Evolutionary conservation across 495 filamentous ascomycete species (phyloP).

Genomic region (Pyronema domesticum): DNA sequence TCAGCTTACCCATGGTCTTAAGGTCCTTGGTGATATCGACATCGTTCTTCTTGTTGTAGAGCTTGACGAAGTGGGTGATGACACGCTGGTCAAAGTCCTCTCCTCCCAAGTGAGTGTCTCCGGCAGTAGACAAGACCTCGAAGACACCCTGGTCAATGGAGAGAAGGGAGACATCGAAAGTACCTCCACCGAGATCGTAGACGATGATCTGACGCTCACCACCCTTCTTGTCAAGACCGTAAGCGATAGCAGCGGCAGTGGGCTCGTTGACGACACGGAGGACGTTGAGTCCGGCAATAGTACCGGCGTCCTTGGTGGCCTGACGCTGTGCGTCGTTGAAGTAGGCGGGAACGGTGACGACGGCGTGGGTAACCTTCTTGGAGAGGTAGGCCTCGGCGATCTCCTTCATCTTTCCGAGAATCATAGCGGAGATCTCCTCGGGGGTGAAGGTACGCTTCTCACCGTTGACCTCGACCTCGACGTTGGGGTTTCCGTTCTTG

Average conservation of each 20-base stretch:
- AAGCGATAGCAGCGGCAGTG: conserved; percentile 73
- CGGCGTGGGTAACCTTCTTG: conserved; percentile 91
- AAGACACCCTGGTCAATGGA: conserved; percentile 96
- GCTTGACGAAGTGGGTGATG: conserved; percentile 93
- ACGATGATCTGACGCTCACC: conserved; percentile 85
- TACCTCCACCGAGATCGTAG: conserved; percentile 98
- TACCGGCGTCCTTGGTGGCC: conserved; percentile 94
- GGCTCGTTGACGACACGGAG: conserved; percentile 95
- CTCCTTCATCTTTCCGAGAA: conserved; percentile 93
- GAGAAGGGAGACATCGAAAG: conserved; percentile 97
- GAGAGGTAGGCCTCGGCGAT: conserved; percentile 84
- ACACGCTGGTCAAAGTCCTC: conserved; percentile 98
- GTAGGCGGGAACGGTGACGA: conserved; percentile 94
- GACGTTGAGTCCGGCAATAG: conserved; percentile 87
- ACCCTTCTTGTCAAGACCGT: conserved; percentile 71
- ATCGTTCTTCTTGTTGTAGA: conserved; percentile 96
- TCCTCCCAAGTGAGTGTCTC: conserved; percentile 98
- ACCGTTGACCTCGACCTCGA: conserved; percentile 62
- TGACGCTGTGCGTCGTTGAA: conserved; percentile 99
- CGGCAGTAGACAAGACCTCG: conserved; percentile 92
- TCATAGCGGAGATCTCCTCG: conserved; percentile 75
- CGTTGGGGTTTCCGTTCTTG: conserved; percentile 65
- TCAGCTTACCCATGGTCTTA: conserved; percentile 99
- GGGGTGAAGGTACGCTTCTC: conserved; percentile 61
- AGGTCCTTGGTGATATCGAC: conserved; percentile 85